These are phyloP conservation scores for Gamsiella multidivaricata DNA, from an alignment of 192 early-diverging fungal genomes.

Conservation along the genomic window DNA sequence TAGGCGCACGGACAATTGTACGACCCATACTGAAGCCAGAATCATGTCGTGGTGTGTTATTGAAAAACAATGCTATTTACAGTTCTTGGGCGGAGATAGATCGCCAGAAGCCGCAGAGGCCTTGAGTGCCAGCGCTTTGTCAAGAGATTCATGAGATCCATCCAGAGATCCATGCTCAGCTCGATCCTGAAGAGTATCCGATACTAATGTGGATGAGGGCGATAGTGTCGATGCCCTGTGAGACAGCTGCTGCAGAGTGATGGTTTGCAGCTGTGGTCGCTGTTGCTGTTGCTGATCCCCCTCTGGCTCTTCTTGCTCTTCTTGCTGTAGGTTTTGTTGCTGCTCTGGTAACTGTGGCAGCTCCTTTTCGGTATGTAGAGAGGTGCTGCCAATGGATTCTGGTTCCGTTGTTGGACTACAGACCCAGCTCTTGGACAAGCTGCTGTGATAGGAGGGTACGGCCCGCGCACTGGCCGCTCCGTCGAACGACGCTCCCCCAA, in stretches of 20 bases:
- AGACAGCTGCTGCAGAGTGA: constrained; percentile 7
- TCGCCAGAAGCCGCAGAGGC: too few species aligned
- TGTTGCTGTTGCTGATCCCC: not conserved
- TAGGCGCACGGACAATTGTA: too few species aligned
- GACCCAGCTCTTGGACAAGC: constrained; percentile 45
- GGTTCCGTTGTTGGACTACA: not conserved
- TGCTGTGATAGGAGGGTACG: constrained; percentile 25
- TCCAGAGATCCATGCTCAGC: constrained; percentile 1
- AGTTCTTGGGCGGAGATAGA: too few species aligned
- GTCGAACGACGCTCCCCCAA: constrained; percentile 24
- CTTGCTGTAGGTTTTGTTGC: not conserved
- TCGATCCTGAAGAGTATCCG: constrained; percentile 30
- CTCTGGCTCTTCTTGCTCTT: not conserved
- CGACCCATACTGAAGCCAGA: too few species aligned
- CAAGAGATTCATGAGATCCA: not conserved
- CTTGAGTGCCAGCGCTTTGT: not conserved
- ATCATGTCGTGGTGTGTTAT: too few species aligned
- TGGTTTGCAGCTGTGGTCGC: constrained; percentile 4
- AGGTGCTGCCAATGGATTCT: not conserved
- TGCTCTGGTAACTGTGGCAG: too few species aligned
- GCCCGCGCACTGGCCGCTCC: constrained; percentile 31
- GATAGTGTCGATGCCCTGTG: constrained; percentile 24
- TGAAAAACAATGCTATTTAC: too few species aligned
- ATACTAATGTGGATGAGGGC: constrained; percentile 41
- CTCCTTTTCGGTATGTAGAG: too few species aligned